Evolutionary conservation across 768 basidiomycete species (phyloP), one percentile per base, ranked within the genome.

Genomic region (Termitomyces sp.): DNA sequence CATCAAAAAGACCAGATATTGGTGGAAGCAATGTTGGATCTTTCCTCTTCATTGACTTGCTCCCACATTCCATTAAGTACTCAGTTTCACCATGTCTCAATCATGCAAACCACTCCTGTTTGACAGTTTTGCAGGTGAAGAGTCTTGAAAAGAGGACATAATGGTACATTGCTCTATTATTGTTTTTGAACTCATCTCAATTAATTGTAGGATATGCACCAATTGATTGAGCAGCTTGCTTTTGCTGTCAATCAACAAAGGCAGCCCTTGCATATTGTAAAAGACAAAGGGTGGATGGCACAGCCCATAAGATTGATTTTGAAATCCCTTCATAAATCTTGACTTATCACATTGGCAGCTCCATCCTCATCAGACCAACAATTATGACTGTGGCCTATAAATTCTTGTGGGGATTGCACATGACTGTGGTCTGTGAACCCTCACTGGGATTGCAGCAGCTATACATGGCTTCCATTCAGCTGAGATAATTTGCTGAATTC

Each of bases 21-120:
- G 74, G 73, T 14, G 10, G 0, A 71, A 69, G 46, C 44, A 61
- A 12, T 5, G 63, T 0, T 78, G 76, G 75, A 70, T 77, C 8
- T 38, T 78, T 9, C 77, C 74, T 0, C 72, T 77, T 17, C 74
- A 77, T 47, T 55, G 65, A 1, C 58, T 42, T 0, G 2, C 3
- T 11, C 51, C 56, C 5, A 57, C 60, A 2, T 45, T 62, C 1
- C 74, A 77, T 59, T 77, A 71, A 70, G 71, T 75, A 0, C 56
- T 74, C 32, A 70, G 68, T 54, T 62, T 61, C 7, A 61, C 67
- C 0, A 53, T 59, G 25, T 53, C 66, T 3, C 11, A 5, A 1
- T 10, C 25, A 7, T 54, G 59, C 1, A 46, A 65, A 23, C 25
- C 74, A 0, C 55, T 60, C 21, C 46, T 76, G 0, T 74, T 72